Conservation (phyloP, 306 rosid species). For the Quillaja saponaria region DNA sequence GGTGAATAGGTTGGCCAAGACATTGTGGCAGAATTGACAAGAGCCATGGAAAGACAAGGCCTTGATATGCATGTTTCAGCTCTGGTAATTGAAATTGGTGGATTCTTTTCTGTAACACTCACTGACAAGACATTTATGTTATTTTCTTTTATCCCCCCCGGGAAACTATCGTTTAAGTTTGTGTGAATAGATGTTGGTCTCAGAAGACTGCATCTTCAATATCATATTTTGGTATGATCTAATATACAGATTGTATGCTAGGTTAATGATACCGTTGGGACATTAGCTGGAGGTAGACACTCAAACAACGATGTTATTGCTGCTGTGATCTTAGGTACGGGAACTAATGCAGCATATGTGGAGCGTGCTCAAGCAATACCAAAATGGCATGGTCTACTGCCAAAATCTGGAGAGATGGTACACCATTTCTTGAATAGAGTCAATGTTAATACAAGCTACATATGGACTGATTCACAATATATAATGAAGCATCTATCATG, state of each 20-base stretch:
- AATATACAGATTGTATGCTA: slow-evolving; percentile 37
- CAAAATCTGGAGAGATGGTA: slow-evolving; percentile 90
- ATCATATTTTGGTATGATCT: slow-evolving; percentile 19
- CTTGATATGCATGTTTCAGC: slow-evolving; percentile 83
- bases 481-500: slow-evolving; percentile 13
- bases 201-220: slow-evolving; percentile 4
- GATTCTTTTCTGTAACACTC: slow-evolving; percentile 14
- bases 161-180: too few relatives aligned
- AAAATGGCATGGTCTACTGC: slow-evolving; percentile 86
- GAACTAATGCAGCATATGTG: slow-evolving; percentile 92
- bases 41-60: slow-evolving; percentile 66
- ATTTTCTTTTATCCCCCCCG: not conserved
- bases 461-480: slow-evolving; percentile 18
- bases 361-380: slow-evolving; percentile 90
- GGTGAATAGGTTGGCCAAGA: slow-evolving; percentile 71
- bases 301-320: slow-evolving; percentile 64
- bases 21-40: slow-evolving; percentile 68
- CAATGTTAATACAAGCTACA: slow-evolving; percentile 11
- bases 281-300: slow-evolving; percentile 89
- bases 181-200: not conserved
- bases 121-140: slow-evolving; percentile 3
- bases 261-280: slow-evolving; percentile 95
- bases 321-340: slow-evolving; percentile 88
- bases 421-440: slow-evolving; percentile 27
- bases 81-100: slow-evolving; percentile 51